phyloP scores from a whole-genome alignment of 257 asterid species.

The Solanum habrochaites region DNA sequence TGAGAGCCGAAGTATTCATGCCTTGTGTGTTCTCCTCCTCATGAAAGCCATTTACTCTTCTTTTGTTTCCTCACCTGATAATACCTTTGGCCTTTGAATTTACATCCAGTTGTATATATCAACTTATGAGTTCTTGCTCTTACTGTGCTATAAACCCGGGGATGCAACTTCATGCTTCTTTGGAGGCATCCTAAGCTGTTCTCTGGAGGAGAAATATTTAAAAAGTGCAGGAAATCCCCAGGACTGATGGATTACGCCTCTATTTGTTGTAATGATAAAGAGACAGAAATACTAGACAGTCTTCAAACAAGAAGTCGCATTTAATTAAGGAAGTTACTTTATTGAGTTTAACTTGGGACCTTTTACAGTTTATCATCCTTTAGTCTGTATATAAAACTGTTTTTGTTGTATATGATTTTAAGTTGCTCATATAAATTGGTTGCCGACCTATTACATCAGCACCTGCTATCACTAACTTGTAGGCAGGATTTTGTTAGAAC shows the following conservation, averaged over 20 bases:
- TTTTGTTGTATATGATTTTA: neutral
- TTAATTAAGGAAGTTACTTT: neutral
- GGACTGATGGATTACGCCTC: neutral
- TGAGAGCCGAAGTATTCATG: neutral
- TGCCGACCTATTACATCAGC: neutral
- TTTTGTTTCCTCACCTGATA: neutral
- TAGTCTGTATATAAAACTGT: neutral
- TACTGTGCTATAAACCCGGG: neutral
- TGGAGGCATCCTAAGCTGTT: neutral
- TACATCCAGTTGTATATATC: neutral
- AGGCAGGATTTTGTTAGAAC: neutral
- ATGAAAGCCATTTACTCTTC: neutral
- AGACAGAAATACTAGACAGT: neutral
- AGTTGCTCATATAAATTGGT: neutral
- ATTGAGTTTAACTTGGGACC: neutral
- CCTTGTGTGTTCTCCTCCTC: neutral
- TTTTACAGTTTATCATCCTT: neutral
- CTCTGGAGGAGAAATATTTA: neutral
- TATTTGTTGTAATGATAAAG: neutral
- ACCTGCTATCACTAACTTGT: neutral
- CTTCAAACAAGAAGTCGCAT: neutral
- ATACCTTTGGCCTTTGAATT: neutral
- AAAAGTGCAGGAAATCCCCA: neutral
- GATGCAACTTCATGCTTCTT: neutral
- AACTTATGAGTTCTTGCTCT: neutral